Conservation (phyloP, 306 rosid species). For the Rosa rugosa region DNA sequence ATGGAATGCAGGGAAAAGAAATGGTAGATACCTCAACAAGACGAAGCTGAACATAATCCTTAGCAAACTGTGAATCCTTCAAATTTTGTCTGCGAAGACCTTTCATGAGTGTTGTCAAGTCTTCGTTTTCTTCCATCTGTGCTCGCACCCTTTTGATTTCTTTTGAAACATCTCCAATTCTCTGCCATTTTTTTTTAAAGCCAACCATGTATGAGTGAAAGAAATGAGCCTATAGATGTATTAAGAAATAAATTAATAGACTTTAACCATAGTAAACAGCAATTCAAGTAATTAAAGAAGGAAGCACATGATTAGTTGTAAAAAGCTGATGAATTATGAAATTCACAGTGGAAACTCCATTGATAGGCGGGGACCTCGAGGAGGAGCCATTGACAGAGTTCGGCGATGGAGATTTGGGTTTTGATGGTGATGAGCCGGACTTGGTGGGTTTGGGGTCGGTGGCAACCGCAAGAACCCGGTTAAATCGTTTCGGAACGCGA, state of each 20-base stretch:
- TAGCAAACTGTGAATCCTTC: constrained; percentile 78
- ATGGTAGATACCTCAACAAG: constrained; percentile 73
- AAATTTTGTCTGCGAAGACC: constrained; percentile 92
- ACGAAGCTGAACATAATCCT: constrained; percentile 77
- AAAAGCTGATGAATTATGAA: neutral
- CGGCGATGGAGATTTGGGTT: too few species aligned
- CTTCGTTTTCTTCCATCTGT: constrained; percentile 94
- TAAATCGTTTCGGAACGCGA: constrained; percentile 42
- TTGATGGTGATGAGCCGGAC: neutral
- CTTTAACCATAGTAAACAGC: too few species aligned
- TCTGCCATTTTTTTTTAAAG: constrained; percentile 41
- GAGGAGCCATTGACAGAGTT: constrained; percentile 40
- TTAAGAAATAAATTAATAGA: too few species aligned
- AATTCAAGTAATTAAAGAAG: too few species aligned
- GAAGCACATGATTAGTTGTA: neutral
- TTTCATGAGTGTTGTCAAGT: constrained; percentile 84
- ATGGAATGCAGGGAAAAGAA: neutral
- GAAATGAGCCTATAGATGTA: too few species aligned
- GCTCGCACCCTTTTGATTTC: constrained; percentile 95
- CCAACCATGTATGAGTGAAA: neutral
- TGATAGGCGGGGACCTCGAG: constrained; percentile 35
- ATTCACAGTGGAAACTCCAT: constrained; percentile 45
- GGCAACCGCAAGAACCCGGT: constrained; percentile 58
- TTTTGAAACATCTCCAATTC: constrained; percentile 87
- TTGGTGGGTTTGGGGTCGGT: constrained; percentile 60